phyloP scores from a whole-genome alignment of 345 rosid species.

The Ricinus communis region DNA sequence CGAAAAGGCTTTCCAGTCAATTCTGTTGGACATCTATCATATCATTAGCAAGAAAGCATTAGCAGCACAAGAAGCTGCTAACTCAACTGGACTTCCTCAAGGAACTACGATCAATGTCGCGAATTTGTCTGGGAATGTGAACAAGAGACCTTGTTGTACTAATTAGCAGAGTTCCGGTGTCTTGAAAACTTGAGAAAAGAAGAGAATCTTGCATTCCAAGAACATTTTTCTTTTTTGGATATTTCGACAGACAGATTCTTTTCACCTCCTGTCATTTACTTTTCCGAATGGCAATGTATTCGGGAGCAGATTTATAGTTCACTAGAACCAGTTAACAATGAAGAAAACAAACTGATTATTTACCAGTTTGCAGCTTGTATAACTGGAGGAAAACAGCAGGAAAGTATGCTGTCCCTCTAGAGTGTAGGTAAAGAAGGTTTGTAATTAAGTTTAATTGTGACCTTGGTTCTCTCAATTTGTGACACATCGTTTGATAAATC shows the following conservation, averaged over 20 bases:
- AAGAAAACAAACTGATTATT: no score
- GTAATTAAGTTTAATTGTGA: background rate
- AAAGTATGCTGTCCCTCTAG: background rate
- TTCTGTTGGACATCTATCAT: conserved; percentile 57
- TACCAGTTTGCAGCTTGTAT: no score
- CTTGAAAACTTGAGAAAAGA: background rate
- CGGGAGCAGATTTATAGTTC: no score
- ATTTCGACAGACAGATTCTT: background rate
- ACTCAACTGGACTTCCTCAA: conserved; percentile 44
- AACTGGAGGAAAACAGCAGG: background rate
- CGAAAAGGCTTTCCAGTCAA: conserved; percentile 61
- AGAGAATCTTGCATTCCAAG: background rate
- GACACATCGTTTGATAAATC: no score
- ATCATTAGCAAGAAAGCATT: conserved; percentile 62
- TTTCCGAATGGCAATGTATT: background rate
- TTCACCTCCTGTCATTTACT: background rate
- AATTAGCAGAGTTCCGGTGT: conserved; percentile 19
- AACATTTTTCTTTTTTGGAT: conserved; percentile 5
- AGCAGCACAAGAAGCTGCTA: conserved; percentile 56
- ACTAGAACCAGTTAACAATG: no score
- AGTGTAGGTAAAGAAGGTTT: background rate
- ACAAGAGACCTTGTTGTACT: conserved; percentile 58
- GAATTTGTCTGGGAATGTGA: conserved; percentile 41
- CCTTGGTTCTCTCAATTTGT: background rate
- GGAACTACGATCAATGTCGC: conserved; percentile 68